A percentile compares a stretch with the other conserved stretches of the same genome.
These are phyloP conservation scores for Pisolithus tinctorius DNA, from an alignment of 768 basidiomycete genomes.

Conservation along the genomic window DNA sequence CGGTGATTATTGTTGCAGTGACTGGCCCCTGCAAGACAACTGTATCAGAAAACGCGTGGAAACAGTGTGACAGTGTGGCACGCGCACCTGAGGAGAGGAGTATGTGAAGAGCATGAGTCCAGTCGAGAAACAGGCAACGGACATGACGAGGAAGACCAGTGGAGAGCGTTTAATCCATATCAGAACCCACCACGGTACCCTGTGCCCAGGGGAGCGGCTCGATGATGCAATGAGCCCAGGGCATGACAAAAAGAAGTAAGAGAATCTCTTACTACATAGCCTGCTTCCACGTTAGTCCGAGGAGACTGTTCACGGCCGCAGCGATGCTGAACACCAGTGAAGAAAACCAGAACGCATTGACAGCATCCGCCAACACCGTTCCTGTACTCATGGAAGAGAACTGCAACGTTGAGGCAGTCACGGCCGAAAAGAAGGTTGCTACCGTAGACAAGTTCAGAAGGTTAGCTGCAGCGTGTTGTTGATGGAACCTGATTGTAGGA, in stretches of 20 bases:
- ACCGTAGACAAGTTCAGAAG: conserved; percentile 46
- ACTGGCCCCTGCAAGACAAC: conserved; percentile 38
- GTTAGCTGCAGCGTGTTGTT: conserved; percentile 44
- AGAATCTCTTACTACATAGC: conserved; percentile 44
- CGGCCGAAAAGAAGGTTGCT: conserved; percentile 50
- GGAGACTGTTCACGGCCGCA: conserved; percentile 46
- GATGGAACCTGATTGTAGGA: conserved; percentile 48
- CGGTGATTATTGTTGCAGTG: conserved; percentile 67
- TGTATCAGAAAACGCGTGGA: conserved; percentile 11
- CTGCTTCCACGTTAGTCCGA: conserved; percentile 51
- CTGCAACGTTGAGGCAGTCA: conserved; percentile 45
- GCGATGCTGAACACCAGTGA: conserved; percentile 50
- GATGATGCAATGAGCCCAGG: conserved; percentile 13
- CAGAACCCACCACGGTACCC: conserved; percentile 52
- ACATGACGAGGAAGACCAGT: conserved; percentile 76
- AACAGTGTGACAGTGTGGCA: conserved; percentile 14
- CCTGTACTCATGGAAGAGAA: conserved; percentile 35
- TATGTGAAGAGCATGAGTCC: conserved; percentile 75
- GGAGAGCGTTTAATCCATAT: conserved; percentile 87
- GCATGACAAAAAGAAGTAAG: conserved; percentile 3
- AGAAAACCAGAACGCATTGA: conserved; percentile 50
- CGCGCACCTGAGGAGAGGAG: conserved; percentile 57
- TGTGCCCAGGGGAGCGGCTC: conserved; percentile 48
- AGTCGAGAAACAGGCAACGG: conserved; percentile 76
- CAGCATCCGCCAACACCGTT: conserved; percentile 32